Base-by-base conservation (phyloP, 2,329 filamentous ascomycete genomes). In the Calonectria henricotiae region DNA sequence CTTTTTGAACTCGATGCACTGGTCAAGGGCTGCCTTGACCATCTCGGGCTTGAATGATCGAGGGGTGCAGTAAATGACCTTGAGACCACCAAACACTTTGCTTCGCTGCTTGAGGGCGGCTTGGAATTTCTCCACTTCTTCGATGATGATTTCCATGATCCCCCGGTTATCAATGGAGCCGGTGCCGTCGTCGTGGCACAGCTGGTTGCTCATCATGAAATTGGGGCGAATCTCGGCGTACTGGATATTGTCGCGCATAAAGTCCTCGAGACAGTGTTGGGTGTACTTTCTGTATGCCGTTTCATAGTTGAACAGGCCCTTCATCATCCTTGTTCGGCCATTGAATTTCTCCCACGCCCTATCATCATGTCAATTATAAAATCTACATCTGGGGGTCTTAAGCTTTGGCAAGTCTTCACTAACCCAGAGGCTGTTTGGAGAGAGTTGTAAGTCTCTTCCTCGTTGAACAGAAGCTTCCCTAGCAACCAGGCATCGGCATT, bases 181-280 rank as follows among this genome's bases (percentile, higher is more conserved):
- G 1, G 78, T 82, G 3, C 90, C 91, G 69, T 92, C 86, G 74
- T 91, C 86, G 25, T 78, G 84, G 69, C 87, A 91, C 8, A 93
- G 87, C 47, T 87, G 87, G 75, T 93, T 93, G 64, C 83, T 83
- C 58, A 85, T 86, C 85, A 93, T 89, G 49, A 93, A 89, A 81
- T 93, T 93, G 3, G 91, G 91, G 32, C 92, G 86, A 46, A 93
- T 88, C 80, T 94, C 92, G 32, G 91, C 91, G 75, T 93, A 93
- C 81, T 92, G 91, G 73, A 94, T 90, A 49, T 89, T 89, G 76
- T 93, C 91, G 6, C 83, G 76, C 25, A 90, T 86, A 79, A 93
- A 90, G 70, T 90, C 88, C 68, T 90, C 83, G 12, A 93, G 88
- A 23, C 89, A 89, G 3, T 83, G 79, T 11, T 84, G 82, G 2